These are phyloP conservation scores for Echinosophora koreensis DNA, from an alignment of 306 rosid genomes.

Conservation along the genomic window DNA sequence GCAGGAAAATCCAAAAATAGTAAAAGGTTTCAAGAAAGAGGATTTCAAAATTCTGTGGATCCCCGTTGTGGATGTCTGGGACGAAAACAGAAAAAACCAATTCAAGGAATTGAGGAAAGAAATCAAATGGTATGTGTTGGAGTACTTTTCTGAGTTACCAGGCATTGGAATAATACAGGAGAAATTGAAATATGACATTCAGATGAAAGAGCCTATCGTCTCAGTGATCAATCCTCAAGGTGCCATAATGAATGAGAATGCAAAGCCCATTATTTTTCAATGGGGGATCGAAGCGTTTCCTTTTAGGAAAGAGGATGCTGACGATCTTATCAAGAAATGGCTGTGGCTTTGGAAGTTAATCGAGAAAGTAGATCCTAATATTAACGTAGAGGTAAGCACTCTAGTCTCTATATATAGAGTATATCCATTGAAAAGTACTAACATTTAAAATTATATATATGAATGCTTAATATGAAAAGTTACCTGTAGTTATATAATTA, in stretches of 20 bases:
- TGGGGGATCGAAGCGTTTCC: slow-evolving; percentile 55
- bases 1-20: slow-evolving; percentile 33
- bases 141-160: slow-evolving; percentile 28
- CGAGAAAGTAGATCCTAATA: slow-evolving; percentile 31
- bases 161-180: slow-evolving; percentile 36
- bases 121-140: slow-evolving; percentile 48
- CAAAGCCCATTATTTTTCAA: slow-evolving; percentile 49
- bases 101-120: slow-evolving; percentile 6
- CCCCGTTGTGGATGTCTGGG: slow-evolving; percentile 37
- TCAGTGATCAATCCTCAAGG: slow-evolving; percentile 36
- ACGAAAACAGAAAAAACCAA: neutral
- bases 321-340: slow-evolving; percentile 44
- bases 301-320: slow-evolving; percentile 45
- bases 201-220: slow-evolving; percentile 35
- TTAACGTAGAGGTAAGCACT: slow-evolving; percentile 40
- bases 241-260: slow-evolving; percentile 39
- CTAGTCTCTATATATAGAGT: too few relatives aligned
- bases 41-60: slow-evolving; percentile 53
- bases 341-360: slow-evolving; percentile 50
- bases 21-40: slow-evolving; percentile 42
- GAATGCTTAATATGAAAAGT: too few relatives aligned
- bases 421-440: too few relatives aligned
- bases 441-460: too few relatives aligned
- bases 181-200: slow-evolving; percentile 16
- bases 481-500: too few relatives aligned